Base-by-base conservation (phyloP, 306 rosid genomes). In the Begonia peltatifolia region DNA sequence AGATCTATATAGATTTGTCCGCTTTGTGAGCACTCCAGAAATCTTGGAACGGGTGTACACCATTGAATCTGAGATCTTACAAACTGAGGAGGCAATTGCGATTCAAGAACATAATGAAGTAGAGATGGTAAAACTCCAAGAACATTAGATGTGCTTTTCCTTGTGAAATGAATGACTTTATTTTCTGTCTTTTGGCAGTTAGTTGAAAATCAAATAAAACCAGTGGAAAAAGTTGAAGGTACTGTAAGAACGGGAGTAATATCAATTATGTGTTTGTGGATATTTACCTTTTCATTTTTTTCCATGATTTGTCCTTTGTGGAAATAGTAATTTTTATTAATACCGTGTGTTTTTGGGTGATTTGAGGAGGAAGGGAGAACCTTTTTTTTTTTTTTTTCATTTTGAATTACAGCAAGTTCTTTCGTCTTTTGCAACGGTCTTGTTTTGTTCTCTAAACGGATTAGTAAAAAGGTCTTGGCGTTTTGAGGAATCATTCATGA, bases 21-120 rank as follows among this genome's bases (percentile, higher is more conserved):
- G 99, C 58, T 92, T 92, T 71, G 96, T 92, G 68, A 83, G 79
- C 71, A 86, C 93, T 56, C 99, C 96, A 3, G 96, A 92, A 77
- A 73, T 92, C 58, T 66, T 92, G 80, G 99, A 92, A 70, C 81
- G 99, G 17, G 96, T 83, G 62, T 83, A 81, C 71, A 77, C 81
- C 51, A 47, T 63, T 62, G 99, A 92, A 71, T 77, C 93, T 25
- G 99, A 92, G 80, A 86, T 86, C 63, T 66, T 74, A 59, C 96
- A 92, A 74, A 92, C 86, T 58, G 96, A 83, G 65, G 94, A 92
- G 81, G 96, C 99, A 53, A 86, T 83, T 65, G 68, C 78, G 14
- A 79, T 86, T 77, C 99, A 92, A 74, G 94, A 93, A 63, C 81
- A 79, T 67, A 81, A 43, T 75, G 86, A 81, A 23, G 56, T 71